Base-by-base conservation (phyloP, 306 rosid genomes). In the Cucurbita argyrosperma region DNA sequence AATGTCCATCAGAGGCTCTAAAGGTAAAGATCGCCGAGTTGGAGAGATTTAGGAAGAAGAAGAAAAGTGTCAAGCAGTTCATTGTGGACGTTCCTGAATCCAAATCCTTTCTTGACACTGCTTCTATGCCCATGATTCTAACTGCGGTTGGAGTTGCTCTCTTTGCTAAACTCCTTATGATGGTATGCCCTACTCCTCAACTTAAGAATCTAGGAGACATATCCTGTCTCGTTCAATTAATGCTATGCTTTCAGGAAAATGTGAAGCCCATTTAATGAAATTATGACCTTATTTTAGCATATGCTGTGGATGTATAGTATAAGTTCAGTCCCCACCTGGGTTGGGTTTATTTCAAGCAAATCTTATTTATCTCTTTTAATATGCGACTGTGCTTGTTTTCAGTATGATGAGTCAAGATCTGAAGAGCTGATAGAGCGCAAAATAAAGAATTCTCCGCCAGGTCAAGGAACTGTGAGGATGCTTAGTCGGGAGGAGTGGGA, bases 81-180 rank as follows among this genome's bases (percentile, higher is more conserved):
- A n/a, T 89, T 55, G 91, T 94, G 10, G 85, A 83, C n/a, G 86
- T 90, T 67, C 98, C 97, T 0, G 92, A 89, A 79, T 84, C 90
- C 13, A 53, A 66, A 35, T 75, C 91, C 16, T 89, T 73, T 79
- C 92, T 94, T 10, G 98, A 94, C 81, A 90, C 95, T 26, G 88
- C 96, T 37, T 76, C 97, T 49, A 72, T 90, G 85, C 96, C 97
- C 57, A 85, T 90, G 97, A 71, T 87, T 71, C 85, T 82, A 78
- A 13, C 82, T 35, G 89, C 81, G 10, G 92, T 84, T 1, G 98
- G 88, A 45, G 51, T 88, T 13, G 90, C 82, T 57, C 84, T 89
- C 75, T 85, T 83, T 18, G 94, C 96, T 52, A 90, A 88, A 79
- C 87, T 88, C 42, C 91, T 92, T 61, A 83, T 88, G 91, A 88